Percentiles rank a stretch among this genome's conserved stretches.
Conservation (phyloP, 257 asterid species). For the Solanum chaucha region DNA sequence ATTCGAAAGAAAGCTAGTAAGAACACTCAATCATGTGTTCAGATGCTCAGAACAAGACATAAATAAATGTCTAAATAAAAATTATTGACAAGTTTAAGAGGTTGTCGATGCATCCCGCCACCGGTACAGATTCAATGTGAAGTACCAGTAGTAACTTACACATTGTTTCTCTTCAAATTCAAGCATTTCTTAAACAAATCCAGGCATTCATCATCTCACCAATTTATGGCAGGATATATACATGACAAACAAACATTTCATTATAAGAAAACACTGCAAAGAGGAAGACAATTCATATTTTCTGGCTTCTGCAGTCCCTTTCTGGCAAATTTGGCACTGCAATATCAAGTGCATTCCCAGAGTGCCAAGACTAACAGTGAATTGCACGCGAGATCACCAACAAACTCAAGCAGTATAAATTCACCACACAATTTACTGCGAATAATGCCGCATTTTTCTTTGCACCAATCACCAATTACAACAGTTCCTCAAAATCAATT, state of each 20-base stretch:
- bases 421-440: neutral
- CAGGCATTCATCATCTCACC: neutral
- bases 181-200: neutral
- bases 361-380: neutral
- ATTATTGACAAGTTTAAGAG: neutral
- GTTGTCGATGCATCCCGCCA: neutral
- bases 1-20: neutral
- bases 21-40: neutral
- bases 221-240: neutral
- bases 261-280: neutral
- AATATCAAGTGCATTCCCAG: neutral
- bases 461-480: conserved; percentile 40
- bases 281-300: neutral
- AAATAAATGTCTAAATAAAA: neutral
- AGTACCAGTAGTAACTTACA: neutral
- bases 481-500: conserved; percentile 41
- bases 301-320: neutral
- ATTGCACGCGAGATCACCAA: neutral
- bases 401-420: neutral
- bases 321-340: neutral
- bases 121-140: neutral
- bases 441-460: conserved; percentile 10
- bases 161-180: neutral
- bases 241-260: neutral
- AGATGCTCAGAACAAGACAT: neutral